Evolutionary conservation across 192 early-diverging fungal species (phyloP), one percentile per base, ranked within the genome.

Genomic region (Backusella mclennaniae): DNA sequence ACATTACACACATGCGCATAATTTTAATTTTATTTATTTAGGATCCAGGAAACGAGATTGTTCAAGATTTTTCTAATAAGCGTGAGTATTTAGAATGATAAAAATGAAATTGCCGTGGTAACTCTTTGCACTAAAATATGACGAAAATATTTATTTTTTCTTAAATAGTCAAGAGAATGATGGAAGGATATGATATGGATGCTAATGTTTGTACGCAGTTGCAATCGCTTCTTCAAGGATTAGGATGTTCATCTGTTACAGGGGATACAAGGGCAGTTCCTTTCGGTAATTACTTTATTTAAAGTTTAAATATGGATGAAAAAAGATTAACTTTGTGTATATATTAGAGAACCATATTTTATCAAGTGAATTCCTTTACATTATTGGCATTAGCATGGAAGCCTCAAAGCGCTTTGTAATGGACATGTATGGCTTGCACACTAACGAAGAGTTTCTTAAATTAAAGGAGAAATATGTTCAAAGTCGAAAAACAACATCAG

Each of bases 1-100:
- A 73, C 14, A 73, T 29, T 15, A 70, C 12, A 26, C 5, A 26
- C n/a, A 71, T 21, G 44, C 4, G 23, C 42, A 31, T 23, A 7
- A 49, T 71, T 35, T 6, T 42, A 39, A 23, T n/a, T 31, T 35
- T 35, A 9, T 63, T 59, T 33, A 15, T 59, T 31, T 39, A 74
- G 73, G 56, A 66, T 63, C 73, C 73, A 26, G 73, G 73, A 74
- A 44, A 74, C 39, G 73, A 74, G 23, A 11, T 42, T 11, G 73
- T 74, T 23, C 53, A 17, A 11, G 36, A 35, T 26, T 74, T 66
- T 41, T 41, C 21, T 39, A 41, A 69, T 36, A 69, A 12, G 39
- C 68, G 68, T 69, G 39, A 38, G 68, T 74, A 44, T 35, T n/a
- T 21, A 59, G 11, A 73, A 73, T 31, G 52, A 44, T 3, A 29